These are phyloP conservation scores for Tetrahymena borealis DNA, from an alignment of 73 alveolate species.

Conservation along the genomic window DNA sequence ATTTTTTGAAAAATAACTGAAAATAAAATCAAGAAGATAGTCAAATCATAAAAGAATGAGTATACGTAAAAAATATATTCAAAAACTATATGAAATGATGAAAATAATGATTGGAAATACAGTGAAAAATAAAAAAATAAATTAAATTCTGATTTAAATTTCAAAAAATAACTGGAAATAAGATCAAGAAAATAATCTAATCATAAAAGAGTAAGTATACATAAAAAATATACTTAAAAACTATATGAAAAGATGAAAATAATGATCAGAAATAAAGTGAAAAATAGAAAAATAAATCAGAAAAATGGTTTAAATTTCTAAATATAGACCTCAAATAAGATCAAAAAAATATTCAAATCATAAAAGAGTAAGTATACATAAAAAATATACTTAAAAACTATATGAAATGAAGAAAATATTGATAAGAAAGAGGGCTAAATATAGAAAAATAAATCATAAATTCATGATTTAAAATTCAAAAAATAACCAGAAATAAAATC, in stretches of 20 bases:
- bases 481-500: not conserved
- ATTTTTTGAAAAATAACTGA: not conserved
- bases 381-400: not conserved
- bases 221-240: not conserved
- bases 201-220: not conserved
- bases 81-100: not conserved
- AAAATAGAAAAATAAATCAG: not conserved
- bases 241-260: not conserved
- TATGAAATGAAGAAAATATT: not conserved
- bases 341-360: not conserved
- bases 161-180: not conserved
- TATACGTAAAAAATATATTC: not conserved
- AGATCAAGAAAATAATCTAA: not conserved
- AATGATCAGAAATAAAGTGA: not conserved
- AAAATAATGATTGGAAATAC: not conserved
- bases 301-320: not conserved
- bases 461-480: not conserved
- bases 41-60: not conserved
- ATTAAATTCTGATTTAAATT: not conserved
- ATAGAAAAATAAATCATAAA: not conserved
- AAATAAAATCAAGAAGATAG: not conserved
- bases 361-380: not conserved
- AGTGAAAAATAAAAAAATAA: not conserved
- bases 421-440: not conserved
- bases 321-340: not conserved